Evolutionary conservation across 169 alveolate species (phyloP).

Genomic region (Plasmodium fragile): DNA sequence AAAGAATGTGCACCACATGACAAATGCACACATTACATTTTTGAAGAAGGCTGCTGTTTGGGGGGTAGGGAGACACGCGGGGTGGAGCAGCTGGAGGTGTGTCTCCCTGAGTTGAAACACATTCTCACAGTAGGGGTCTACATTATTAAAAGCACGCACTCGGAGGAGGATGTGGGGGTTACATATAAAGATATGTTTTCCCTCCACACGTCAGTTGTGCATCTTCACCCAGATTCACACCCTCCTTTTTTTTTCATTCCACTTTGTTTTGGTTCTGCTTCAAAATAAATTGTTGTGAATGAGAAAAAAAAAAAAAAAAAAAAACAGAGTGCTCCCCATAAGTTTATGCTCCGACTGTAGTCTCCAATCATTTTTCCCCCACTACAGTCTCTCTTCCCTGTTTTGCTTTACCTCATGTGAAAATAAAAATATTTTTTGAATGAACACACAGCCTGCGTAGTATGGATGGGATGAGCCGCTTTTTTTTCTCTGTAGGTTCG

Average conservation of each 20-base stretch:
- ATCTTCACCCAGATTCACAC: not conserved
- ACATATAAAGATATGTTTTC: not conserved
- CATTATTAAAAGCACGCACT: not conserved
- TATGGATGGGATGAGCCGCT: not conserved
- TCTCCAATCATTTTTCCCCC: not conserved
- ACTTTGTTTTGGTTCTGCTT: not conserved
- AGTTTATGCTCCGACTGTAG: not conserved
- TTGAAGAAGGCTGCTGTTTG: not conserved
- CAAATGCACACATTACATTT: not conserved
- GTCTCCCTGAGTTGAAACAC: not conserved
- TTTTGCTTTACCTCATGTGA: not conserved
- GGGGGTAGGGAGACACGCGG: not conserved
- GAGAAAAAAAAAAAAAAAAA: not conserved
- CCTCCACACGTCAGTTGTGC: not conserved
- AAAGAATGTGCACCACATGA: not conserved
- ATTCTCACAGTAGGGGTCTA: not conserved
- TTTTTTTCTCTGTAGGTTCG: not conserved
- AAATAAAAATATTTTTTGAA: not conserved
- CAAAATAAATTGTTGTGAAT: slow-evolving; percentile 16
- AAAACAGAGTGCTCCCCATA: not conserved
- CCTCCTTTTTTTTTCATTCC: not conserved
- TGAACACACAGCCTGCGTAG: not conserved
- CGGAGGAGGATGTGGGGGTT: not conserved
- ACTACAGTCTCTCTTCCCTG: not conserved
- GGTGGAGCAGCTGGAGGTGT: not conserved